phyloP scores from a whole-genome alignment of 257 asterid species.

The Solanum chiquidenum region DNA sequence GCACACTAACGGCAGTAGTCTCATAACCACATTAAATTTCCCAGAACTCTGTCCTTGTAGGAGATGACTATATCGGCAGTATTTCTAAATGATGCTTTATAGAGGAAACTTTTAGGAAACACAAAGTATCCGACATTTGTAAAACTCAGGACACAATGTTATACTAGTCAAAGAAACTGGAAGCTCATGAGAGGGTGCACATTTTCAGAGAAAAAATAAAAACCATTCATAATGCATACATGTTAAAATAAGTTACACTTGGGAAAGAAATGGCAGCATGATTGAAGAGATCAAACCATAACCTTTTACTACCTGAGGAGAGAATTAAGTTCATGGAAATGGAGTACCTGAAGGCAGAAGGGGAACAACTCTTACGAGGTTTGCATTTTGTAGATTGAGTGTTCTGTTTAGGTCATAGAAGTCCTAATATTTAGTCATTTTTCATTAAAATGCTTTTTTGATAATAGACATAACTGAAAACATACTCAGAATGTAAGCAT shows the following conservation, averaged over 20 bases:
- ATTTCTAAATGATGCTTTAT: not conserved
- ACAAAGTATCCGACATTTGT: not conserved
- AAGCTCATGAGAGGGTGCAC: not conserved
- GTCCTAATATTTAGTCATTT: too few species aligned
- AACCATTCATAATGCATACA: not conserved
- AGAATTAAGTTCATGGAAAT: too few species aligned
- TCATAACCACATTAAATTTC: not conserved
- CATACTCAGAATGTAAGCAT: too few species aligned
- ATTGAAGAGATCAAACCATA: not conserved
- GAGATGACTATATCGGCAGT: not conserved
- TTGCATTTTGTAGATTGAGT: too few species aligned
- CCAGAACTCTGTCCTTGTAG: not conserved
- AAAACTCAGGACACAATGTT: not conserved
- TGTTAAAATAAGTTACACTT: not conserved
- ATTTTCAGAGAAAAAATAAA: not conserved
- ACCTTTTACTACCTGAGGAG: conserved; percentile 10
- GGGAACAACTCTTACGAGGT: too few species aligned
- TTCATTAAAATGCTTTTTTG: too few species aligned
- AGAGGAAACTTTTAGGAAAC: not conserved
- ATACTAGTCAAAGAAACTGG: not conserved
- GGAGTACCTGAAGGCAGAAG: too few species aligned
- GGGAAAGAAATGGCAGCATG: not conserved
- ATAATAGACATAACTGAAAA: too few species aligned
- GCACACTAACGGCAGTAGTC: not conserved
- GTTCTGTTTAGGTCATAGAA: too few species aligned